A percentile compares a stretch with the other conserved stretches of the same genome.
Conservation (phyloP, 1,139 yeast species). For the Protomyces gravidus region DNA sequence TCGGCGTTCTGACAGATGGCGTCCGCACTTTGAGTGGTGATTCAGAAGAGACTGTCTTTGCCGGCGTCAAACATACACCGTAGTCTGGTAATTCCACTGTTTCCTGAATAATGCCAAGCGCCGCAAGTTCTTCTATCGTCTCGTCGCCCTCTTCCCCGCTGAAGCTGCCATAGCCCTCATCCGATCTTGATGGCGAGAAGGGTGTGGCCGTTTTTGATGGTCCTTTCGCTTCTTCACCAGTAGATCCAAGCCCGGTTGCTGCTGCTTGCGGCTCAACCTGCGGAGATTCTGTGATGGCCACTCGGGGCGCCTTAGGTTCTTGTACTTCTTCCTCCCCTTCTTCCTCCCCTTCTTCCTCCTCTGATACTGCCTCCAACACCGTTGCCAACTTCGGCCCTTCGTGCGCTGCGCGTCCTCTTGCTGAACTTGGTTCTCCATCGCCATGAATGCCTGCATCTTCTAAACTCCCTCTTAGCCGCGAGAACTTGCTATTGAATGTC, state of each 20-base stretch:
- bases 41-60: not conserved
- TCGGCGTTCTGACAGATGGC: slow-evolving; percentile 11
- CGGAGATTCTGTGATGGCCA: not conserved
- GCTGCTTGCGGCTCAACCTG: not conserved
- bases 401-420: not conserved
- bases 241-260: not conserved
- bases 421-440: not conserved
- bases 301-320: not conserved
- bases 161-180: slow-evolving; percentile 24
- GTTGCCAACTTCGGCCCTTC: not conserved
- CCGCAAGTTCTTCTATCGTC: slow-evolving; percentile 19
- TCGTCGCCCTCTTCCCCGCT: slow-evolving; percentile 23
- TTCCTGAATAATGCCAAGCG: slow-evolving; percentile 22
- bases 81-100: slow-evolving; percentile 21
- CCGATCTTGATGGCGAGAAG: slow-evolving; percentile 9
- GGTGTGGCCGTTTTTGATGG: not conserved
- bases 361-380: slow-evolving; percentile 1
- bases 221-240: not conserved
- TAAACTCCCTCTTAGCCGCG: not conserved
- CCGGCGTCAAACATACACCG: slow-evolving; percentile 18
- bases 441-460: not conserved
- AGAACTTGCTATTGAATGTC: slow-evolving; percentile 22
- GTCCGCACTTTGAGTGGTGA: not conserved
- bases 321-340: not conserved
- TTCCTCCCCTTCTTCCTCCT: slow-evolving; percentile 10